Conservation (phyloP, 2,329 filamentous ascomycete species). For the Penicillium sp. region DNA sequence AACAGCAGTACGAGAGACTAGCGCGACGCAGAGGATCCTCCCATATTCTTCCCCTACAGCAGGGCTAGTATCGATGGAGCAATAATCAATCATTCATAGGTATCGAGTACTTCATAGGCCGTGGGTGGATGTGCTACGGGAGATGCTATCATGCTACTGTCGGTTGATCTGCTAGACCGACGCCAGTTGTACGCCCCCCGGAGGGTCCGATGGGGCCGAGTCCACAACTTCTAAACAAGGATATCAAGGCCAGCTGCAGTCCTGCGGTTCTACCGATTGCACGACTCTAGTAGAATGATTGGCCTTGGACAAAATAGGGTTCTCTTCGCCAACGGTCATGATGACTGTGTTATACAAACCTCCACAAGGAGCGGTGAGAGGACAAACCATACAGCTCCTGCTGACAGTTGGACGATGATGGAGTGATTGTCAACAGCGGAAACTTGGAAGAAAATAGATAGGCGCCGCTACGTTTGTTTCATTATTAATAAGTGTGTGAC, state of each 20-base stretch:
- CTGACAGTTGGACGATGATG: background rate
- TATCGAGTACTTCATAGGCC: background rate
- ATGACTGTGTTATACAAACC: background rate
- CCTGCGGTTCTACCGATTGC: slow-evolving; percentile 4
- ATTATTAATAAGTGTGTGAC: background rate
- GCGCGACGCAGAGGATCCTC: slow-evolving; percentile 4
- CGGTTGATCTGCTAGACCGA: background rate
- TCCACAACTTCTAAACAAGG: background rate
- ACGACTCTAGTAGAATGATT: slow-evolving; percentile 6
- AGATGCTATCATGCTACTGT: background rate
- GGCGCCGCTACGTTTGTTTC: background rate
- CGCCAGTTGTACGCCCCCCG: background rate
- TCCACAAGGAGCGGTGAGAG: slow-evolving; percentile 13
- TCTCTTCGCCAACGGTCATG: background rate
- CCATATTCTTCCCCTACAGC: background rate
- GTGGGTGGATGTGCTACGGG: background rate
- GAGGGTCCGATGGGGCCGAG: slow-evolving; percentile 2
- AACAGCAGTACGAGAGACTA: background rate
- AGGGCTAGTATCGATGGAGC: background rate
- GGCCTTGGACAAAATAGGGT: background rate
- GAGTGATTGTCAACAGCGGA: background rate
- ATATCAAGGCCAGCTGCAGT: slow-evolving; percentile 13
- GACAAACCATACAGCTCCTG: slow-evolving; percentile 1
- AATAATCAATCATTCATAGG: background rate
- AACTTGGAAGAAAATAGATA: too few species aligned